phyloP scores from a whole-genome alignment of 164 flowering plant genomes.

The Aristolochia californica region DNA sequence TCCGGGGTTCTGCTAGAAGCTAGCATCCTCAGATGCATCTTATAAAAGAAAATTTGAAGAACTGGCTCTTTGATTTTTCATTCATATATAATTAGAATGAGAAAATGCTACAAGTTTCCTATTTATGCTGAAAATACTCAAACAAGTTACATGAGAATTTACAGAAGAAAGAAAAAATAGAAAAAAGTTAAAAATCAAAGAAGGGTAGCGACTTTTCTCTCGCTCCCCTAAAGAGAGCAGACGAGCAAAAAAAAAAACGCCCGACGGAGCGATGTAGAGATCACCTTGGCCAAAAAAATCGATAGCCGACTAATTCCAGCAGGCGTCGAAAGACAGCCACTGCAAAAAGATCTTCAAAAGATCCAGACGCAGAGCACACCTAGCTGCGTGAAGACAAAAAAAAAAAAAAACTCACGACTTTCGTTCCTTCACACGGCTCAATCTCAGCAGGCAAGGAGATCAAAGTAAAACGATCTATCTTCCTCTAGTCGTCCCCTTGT shows the following conservation, averaged over 20 bases:
- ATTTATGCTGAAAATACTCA: too few relatives aligned
- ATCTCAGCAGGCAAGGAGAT: neutral
- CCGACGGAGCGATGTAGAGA: neutral
- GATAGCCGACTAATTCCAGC: neutral
- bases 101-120: too few relatives aligned
- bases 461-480: neutral
- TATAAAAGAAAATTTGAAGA: too few relatives aligned
- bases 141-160: too few relatives aligned
- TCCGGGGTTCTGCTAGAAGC: too few relatives aligned
- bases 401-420: neutral
- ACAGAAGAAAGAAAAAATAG: too few relatives aligned
- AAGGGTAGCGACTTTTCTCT: neutral
- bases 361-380: neutral
- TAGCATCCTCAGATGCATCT: too few relatives aligned
- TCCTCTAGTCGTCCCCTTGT: constrained; percentile 13
- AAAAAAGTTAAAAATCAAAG: neutral
- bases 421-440: too few relatives aligned
- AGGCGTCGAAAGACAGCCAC: constrained; percentile 1
- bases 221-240: neutral
- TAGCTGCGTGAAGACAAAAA: neutral
- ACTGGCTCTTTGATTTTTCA: too few relatives aligned
- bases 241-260: neutral
- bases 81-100: too few relatives aligned
- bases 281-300: neutral
- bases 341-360: neutral